phyloP scores from a whole-genome alignment of 805 yeast genomes.

The Candida railenensis region DNA sequence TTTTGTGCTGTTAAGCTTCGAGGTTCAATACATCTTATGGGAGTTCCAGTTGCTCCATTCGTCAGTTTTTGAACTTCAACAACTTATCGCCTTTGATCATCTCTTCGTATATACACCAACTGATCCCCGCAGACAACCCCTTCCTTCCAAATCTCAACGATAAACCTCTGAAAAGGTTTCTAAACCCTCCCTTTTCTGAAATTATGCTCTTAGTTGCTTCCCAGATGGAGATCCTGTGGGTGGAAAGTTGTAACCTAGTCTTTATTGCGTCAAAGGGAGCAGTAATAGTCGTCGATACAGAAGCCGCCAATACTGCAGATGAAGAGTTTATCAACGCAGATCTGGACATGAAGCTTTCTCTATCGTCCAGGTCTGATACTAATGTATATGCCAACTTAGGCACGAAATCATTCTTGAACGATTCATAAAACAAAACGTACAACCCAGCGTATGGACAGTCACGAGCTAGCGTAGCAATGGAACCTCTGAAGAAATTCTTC shows the following conservation, averaged over 20 bases:
- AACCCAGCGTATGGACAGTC: conserved; percentile 98
- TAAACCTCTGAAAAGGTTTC: conserved; percentile 77
- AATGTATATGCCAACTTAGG: conserved; percentile 33
- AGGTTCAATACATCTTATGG: too few species aligned
- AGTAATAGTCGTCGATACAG: conserved; percentile 59
- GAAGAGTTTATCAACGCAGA: conserved; percentile 64
- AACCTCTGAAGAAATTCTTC: conserved; percentile 80
- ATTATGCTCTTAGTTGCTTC: conserved; percentile 40
- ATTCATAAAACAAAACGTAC: conserved; percentile 82
- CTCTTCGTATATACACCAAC: conserved; percentile 97
- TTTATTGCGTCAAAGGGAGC: conserved; percentile 96
- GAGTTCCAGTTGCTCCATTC: not conserved
- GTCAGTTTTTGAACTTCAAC: not conserved
- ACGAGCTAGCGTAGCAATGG: conserved; percentile 79
- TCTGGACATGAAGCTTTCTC: conserved; percentile 17
- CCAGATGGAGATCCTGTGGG: conserved; percentile 32
- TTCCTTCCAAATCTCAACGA: conserved; percentile 79
- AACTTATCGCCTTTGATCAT: conserved; percentile 43
- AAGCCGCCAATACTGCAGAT: conserved; percentile 74
- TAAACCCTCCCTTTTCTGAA: conserved; percentile 47
- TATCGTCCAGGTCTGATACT: not conserved
- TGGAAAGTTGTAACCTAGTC: conserved; percentile 78
- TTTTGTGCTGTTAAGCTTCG: too few species aligned
- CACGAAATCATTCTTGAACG: conserved; percentile 54
- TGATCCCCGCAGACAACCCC: conserved; percentile 89